Percentiles rank a stretch among this genome's conserved stretches.
Evolutionary conservation across 1,284 basidiomycete genomes (phyloP).

Genomic region (Stygiomarasmius scandens): DNA sequence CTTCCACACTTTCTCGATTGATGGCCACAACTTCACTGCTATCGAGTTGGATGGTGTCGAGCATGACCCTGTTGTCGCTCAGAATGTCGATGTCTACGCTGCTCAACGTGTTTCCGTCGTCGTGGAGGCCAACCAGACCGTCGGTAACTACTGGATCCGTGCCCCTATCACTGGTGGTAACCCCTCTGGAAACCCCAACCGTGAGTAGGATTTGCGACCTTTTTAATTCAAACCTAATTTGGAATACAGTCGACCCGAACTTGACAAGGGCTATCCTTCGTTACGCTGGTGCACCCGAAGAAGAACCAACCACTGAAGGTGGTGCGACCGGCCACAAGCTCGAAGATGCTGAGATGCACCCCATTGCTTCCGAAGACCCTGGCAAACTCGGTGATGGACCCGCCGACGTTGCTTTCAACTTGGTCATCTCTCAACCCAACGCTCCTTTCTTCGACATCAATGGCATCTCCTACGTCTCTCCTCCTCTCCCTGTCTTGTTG

Average conservation of each 20-base stretch:
- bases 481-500: conserved; percentile 38
- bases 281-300: conserved; percentile 43
- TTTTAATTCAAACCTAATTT: not conserved
- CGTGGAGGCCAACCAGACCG: conserved; percentile 36
- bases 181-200: conserved; percentile 33
- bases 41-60: conserved; percentile 38
- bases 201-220: conserved; percentile 23
- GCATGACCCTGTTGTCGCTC: conserved; percentile 31
- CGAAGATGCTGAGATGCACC: conserved; percentile 36
- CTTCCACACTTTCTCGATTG: conserved; percentile 33
- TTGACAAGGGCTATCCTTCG: conserved; percentile 45
- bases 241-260: conserved; percentile 11
- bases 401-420: conserved; percentile 34
- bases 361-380: conserved; percentile 32
- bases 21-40: conserved; percentile 34
- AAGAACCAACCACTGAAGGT: conserved; percentile 37
- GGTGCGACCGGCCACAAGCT: conserved; percentile 23
- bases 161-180: conserved; percentile 34
- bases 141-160: conserved; percentile 44
- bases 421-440: conserved; percentile 36
- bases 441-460: conserved; percentile 41
- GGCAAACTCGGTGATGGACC: conserved; percentile 33
- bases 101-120: conserved; percentile 40
- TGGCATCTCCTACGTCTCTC: conserved; percentile 35
- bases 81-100: conserved; percentile 30